Evolutionary conservation across 345 rosid species (phyloP).

Genomic region (Psidium friedrichsthalianum): DNA sequence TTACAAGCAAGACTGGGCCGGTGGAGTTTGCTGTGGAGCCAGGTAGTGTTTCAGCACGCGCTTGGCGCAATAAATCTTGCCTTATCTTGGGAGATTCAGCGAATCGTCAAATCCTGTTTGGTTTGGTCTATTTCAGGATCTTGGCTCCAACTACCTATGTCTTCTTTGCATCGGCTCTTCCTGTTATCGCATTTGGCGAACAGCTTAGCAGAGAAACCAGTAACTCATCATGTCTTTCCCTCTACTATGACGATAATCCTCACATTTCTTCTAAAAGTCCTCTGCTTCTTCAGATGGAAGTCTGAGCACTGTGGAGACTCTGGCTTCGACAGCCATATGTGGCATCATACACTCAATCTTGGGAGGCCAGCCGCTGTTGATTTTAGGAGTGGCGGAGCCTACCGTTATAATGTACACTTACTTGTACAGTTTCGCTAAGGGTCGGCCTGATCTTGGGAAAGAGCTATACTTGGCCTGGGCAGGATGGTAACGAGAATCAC

Average conservation of each 20-base stretch:
- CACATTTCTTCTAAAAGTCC: background rate
- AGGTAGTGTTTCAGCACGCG: constrained; percentile 14
- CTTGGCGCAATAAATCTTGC: background rate
- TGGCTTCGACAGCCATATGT: constrained; percentile 54
- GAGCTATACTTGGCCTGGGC: constrained; percentile 28
- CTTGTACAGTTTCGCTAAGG: constrained; percentile 20
- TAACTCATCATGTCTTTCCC: background rate
- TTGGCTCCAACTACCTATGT: constrained; percentile 57
- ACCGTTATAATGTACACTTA: constrained; percentile 29
- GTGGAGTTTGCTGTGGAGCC: constrained; percentile 24
- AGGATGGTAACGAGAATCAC: constrained; percentile 20
- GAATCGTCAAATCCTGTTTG: background rate
- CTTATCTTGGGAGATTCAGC: background rate
- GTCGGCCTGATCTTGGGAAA: constrained; percentile 7
- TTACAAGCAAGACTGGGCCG: constrained; percentile 47
- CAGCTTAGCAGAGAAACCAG: constrained; percentile 57
- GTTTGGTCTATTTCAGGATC: constrained; percentile 21
- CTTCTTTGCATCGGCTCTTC: constrained; percentile 64
- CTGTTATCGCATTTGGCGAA: constrained; percentile 64
- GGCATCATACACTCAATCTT: constrained; percentile 47
- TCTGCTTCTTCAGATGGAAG: constrained; percentile 30
- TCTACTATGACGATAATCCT: background rate
- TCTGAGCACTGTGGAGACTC: constrained; percentile 46
- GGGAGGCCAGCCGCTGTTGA: constrained; percentile 34
- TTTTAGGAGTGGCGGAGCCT: constrained; percentile 36